Percentiles rank a stretch among this genome's conserved stretches.
phyloP scores from a whole-genome alignment of 2,329 filamentous ascomycete species.

The Orbilia oligospora region DNA sequence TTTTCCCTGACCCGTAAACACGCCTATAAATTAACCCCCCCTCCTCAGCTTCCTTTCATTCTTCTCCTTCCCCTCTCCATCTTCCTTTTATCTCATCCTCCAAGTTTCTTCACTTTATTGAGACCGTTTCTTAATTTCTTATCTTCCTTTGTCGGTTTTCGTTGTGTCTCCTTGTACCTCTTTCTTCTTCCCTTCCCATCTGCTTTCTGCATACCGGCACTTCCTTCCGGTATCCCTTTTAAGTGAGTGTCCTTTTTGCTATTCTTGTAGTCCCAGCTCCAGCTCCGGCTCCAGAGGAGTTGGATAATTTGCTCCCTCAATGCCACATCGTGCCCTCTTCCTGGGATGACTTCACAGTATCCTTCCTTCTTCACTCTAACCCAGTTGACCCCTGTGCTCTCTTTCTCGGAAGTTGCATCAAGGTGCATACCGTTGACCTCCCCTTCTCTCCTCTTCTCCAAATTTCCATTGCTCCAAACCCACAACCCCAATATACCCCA shows the following conservation, averaged over 20 bases:
- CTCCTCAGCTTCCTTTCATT: background rate
- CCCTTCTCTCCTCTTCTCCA: no score
- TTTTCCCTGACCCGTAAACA: background rate
- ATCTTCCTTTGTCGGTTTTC: background rate
- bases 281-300: no score
- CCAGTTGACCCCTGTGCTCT: no score
- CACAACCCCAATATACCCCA: background rate
- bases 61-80: conserved; percentile 4
- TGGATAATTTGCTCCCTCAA: no score
- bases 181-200: background rate
- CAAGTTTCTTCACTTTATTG: background rate
- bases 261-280: no score
- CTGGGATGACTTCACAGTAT: background rate
- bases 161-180: background rate
- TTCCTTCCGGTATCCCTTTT: background rate
- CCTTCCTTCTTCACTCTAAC: background rate
- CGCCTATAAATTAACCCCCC: conserved; percentile 17
- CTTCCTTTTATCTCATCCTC: background rate
- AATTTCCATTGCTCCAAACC: no score
- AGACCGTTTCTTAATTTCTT: background rate
- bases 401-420: no score
- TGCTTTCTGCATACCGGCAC: background rate
- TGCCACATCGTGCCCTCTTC: no score
- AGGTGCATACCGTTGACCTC: no score
- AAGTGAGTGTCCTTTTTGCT: background rate